Conservation (phyloP, 2,329 filamentous ascomycete genomes). For the Ophiosphaerella korrae region DNA sequence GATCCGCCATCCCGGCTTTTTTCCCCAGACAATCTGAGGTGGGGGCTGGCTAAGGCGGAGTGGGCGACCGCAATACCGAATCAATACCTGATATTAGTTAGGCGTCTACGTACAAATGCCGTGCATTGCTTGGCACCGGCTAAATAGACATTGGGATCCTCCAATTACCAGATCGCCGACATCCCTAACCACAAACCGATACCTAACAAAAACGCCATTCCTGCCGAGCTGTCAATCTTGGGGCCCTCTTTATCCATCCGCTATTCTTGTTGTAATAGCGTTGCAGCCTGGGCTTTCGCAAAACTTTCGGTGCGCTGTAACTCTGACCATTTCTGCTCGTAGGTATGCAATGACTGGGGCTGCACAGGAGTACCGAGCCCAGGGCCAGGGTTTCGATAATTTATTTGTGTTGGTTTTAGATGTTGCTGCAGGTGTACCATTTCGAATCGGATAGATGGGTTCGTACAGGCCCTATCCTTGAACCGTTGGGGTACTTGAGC, state of each 20-base stretch:
- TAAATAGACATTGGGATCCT: conserved; percentile 24
- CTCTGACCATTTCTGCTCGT: not conserved
- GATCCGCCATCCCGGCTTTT: conserved; percentile 23
- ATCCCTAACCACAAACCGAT: conserved; percentile 18
- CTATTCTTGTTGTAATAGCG: conserved; percentile 1
- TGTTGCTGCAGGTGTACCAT: not conserved
- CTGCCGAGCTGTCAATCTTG: conserved; percentile 1
- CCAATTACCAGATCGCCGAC: conserved; percentile 23
- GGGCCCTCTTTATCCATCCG: conserved; percentile 12
- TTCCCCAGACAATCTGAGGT: conserved; percentile 30
- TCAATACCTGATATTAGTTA: conserved; percentile 22
- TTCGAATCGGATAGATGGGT: conserved; percentile 1
- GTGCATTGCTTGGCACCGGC: conserved; percentile 27
- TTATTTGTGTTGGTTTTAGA: not conserved
- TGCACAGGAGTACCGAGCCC: conserved; percentile 1
- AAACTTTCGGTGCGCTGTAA: not conserved
- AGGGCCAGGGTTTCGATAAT: conserved; percentile 1
- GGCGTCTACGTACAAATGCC: conserved; percentile 27
- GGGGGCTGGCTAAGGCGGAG: conserved; percentile 26
- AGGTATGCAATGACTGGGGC: not conserved
- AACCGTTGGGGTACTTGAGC: too few relatives aligned
- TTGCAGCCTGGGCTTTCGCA: conserved; percentile 19
- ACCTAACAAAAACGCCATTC: conserved; percentile 8
- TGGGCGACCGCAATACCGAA: conserved; percentile 33
- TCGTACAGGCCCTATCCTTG: too few relatives aligned